Evolutionary conservation across 2,329 filamentous ascomycete species (phyloP).

Genomic region (Aspergillus sp.): DNA sequence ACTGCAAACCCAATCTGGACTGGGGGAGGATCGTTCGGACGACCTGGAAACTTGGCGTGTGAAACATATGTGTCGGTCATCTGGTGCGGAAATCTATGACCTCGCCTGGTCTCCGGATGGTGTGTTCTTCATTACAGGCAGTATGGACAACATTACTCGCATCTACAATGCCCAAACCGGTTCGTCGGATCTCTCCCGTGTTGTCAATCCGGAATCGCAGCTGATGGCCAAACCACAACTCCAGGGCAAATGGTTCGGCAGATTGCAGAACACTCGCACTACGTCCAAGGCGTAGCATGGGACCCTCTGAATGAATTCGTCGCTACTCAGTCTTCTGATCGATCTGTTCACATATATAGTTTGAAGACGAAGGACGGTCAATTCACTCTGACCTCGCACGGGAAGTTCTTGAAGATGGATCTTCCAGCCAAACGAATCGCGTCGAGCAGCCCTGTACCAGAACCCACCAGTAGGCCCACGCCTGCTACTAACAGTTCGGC

Average conservation of each 20-base stretch:
- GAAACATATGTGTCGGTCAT: conserved; percentile 96
- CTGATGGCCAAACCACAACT: not conserved
- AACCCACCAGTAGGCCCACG: conserved; percentile 48
- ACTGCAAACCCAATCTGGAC: conserved; percentile 57
- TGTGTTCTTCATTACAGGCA: conserved; percentile 92
- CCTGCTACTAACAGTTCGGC: conserved; percentile 34
- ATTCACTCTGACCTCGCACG: conserved; percentile 73
- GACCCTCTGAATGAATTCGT: conserved; percentile 98
- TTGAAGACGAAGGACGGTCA: conserved; percentile 95
- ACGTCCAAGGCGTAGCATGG: conserved; percentile 97
- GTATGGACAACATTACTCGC: conserved; percentile 97
- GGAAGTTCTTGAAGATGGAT: conserved; percentile 86
- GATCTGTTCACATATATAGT: conserved; percentile 95
- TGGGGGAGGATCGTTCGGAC: conserved; percentile 80
- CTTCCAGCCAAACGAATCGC: conserved; percentile 86
- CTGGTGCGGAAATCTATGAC: conserved; percentile 95
- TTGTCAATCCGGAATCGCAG: no score
- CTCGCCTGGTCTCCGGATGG: conserved; percentile 98
- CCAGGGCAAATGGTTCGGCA: conserved; percentile 70
- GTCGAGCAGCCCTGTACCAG: conserved; percentile 86
- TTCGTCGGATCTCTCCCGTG: conserved; percentile 37
- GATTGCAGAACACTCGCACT: conserved; percentile 96
- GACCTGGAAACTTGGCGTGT: conserved; percentile 97
- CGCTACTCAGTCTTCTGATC: conserved; percentile 94
- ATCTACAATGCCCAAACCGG: conserved; percentile 94